These are phyloP conservation scores for Thecaphora thlaspeos DNA, from an alignment of 1,284 basidiomycete genomes.

Conservation along the genomic window DNA sequence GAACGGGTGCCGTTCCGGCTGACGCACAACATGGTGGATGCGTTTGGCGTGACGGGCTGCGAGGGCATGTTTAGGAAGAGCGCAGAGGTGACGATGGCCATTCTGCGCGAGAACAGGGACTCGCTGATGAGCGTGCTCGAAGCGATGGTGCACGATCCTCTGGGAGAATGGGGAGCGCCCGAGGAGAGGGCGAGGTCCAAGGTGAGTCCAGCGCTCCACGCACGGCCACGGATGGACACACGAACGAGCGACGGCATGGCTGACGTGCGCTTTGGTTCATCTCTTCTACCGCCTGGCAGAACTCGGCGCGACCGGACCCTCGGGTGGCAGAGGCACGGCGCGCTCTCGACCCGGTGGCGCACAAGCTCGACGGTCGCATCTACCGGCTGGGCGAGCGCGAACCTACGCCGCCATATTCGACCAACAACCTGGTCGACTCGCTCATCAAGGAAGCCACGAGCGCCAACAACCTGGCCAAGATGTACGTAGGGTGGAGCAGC, in stretches of 20 bases:
- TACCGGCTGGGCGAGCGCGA: slow-evolving; percentile 35
- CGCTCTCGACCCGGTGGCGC: slow-evolving; percentile 48
- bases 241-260: too few relatives aligned
- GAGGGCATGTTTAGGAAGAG: slow-evolving; percentile 92
- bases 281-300: background rate
- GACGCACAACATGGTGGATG: slow-evolving; percentile 91
- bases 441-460: slow-evolving; percentile 55
- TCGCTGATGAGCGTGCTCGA: slow-evolving; percentile 94
- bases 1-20: slow-evolving; percentile 94
- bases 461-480: slow-evolving; percentile 42
- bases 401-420: slow-evolving; percentile 41
- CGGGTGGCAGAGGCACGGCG: slow-evolving; percentile 46
- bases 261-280: background rate
- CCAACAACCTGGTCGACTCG: slow-evolving; percentile 53
- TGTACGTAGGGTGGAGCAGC: slow-evolving; percentile 53
- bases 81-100: slow-evolving; percentile 84
- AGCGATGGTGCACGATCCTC: slow-evolving; percentile 94
- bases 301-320: slow-evolving; percentile 27
- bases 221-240: too few relatives aligned
- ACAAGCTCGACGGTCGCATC: slow-evolving; percentile 51
- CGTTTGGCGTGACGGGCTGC: slow-evolving; percentile 86
- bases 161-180: slow-evolving; percentile 87
- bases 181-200: slow-evolving; percentile 51
- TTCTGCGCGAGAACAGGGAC: slow-evolving; percentile 87
- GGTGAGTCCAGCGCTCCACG: background rate